Percentiles rank a stretch among this genome's conserved stretches.
Evolutionary conservation across 768 basidiomycete genomes (phyloP).

Genomic region (Tylopilus vinaceipallidus): DNA sequence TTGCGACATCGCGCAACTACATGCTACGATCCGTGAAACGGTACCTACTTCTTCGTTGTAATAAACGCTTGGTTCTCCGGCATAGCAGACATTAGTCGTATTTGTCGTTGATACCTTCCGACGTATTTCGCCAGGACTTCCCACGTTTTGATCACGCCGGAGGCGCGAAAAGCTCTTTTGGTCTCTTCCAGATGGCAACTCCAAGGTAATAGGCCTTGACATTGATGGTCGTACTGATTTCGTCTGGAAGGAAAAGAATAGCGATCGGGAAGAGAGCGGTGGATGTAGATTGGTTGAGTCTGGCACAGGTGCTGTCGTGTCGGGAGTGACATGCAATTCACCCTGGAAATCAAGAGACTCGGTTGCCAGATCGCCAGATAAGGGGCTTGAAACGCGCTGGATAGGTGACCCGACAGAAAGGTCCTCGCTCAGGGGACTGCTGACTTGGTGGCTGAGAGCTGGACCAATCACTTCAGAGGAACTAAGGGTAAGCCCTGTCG

Average conservation of each 20-base stretch:
- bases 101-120: slow-evolving; percentile 11
- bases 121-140: slow-evolving; percentile 18
- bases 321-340: neutral
- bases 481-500: slow-evolving; percentile 9
- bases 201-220: slow-evolving; percentile 18
- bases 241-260: slow-evolving; percentile 14
- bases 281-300: slow-evolving; percentile 1
- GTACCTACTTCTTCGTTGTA: slow-evolving; percentile 42
- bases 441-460: neutral
- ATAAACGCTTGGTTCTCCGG: slow-evolving; percentile 67
- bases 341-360: neutral
- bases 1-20: neutral
- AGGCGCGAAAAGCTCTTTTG: neutral
- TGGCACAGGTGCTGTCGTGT: neutral
- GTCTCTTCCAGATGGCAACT: slow-evolving; percentile 3
- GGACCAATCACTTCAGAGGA: slow-evolving; percentile 8
- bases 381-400: neutral
- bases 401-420: neutral
- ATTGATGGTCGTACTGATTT: slow-evolving; percentile 13
- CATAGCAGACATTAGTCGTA: slow-evolving; percentile 32
- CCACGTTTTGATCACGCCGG: slow-evolving; percentile 19
- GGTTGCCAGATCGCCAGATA: neutral
- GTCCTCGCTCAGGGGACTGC: slow-evolving; percentile 7
- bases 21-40: neutral
- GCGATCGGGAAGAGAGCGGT: slow-evolving; percentile 12